phyloP scores from a whole-genome alignment of 257 asterid genomes.

The Cordia subcordata region DNA sequence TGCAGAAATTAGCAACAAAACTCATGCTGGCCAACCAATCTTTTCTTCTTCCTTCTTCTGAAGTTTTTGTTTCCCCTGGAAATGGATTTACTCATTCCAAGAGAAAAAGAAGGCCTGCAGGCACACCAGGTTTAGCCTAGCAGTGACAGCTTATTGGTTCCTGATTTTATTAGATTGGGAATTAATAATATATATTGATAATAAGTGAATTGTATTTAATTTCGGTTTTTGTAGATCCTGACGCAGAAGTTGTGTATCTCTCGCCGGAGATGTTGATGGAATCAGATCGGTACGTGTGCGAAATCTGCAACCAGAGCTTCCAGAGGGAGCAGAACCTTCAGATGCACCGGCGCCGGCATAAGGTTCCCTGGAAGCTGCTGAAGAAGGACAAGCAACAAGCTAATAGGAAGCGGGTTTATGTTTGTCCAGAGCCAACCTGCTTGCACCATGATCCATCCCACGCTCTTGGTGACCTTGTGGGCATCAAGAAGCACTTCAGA shows the following conservation, averaged over 20 bases:
- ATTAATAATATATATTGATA: no score
- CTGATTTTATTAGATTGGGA: no score
- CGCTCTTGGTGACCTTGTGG: conserved; percentile 42
- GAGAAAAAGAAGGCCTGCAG: conserved; percentile 39
- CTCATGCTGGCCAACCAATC: conserved; percentile 27
- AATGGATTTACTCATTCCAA: conserved; percentile 23
- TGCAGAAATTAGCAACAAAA: conserved; percentile 1
- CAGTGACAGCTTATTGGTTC: not conserved
- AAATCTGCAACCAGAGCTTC: conserved; percentile 38
- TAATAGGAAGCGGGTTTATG: conserved; percentile 27
- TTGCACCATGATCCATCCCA: conserved; percentile 36
- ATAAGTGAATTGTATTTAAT: not conserved
- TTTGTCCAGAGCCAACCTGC: conserved; percentile 40
- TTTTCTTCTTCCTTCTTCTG: conserved; percentile 30
- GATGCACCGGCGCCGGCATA: conserved; percentile 39
- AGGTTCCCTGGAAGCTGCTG: conserved; percentile 37
- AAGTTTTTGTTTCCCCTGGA: conserved; percentile 18
- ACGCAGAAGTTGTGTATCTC: conserved; percentile 38
- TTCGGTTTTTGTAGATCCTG: conserved; percentile 24
- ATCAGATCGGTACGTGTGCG: conserved; percentile 36
- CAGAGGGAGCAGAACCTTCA: conserved; percentile 44
- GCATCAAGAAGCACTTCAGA: conserved; percentile 40
- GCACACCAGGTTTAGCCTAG: conserved; percentile 36
- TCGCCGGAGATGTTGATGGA: conserved; percentile 39
- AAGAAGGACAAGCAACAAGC: conserved; percentile 25